phyloP scores from a whole-genome alignment of 257 asterid genomes.

The Solanum chiquidenum region DNA sequence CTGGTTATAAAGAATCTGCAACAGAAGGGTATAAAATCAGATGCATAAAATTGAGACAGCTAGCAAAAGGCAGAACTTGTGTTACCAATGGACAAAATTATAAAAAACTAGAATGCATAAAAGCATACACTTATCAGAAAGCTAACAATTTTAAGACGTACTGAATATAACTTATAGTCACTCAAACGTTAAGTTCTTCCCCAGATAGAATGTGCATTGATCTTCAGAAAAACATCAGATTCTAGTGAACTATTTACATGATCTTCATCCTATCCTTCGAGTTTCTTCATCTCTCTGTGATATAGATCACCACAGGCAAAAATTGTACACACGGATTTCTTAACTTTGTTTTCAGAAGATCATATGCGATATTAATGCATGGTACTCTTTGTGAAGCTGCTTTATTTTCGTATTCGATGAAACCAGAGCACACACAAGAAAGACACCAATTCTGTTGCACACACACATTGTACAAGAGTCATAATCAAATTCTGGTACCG shows the following conservation, averaged over 20 bases:
- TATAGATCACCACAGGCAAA: background rate
- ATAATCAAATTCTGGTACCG: background rate
- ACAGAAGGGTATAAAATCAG: background rate
- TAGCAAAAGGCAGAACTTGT: background rate
- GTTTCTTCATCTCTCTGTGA: background rate
- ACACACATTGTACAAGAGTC: background rate
- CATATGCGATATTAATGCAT: background rate
- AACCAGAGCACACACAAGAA: background rate
- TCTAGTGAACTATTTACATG: background rate
- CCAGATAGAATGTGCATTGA: background rate
- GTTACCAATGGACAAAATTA: background rate
- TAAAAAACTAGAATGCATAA: background rate
- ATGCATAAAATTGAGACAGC: background rate
- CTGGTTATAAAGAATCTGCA: conserved; percentile 94
- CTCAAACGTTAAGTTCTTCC: background rate
- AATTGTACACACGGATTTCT: background rate
- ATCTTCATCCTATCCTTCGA: background rate
- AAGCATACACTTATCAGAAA: background rate
- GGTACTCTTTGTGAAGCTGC: background rate
- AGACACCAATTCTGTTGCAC: background rate
- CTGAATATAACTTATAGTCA: background rate
- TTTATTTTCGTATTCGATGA: background rate
- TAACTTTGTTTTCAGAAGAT: background rate
- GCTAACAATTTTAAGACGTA: background rate
- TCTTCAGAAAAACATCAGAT: background rate